Evolutionary conservation across 345 rosid species (phyloP), one percentile per base, ranked within the genome.

Genomic region (Acer campestre): DNA sequence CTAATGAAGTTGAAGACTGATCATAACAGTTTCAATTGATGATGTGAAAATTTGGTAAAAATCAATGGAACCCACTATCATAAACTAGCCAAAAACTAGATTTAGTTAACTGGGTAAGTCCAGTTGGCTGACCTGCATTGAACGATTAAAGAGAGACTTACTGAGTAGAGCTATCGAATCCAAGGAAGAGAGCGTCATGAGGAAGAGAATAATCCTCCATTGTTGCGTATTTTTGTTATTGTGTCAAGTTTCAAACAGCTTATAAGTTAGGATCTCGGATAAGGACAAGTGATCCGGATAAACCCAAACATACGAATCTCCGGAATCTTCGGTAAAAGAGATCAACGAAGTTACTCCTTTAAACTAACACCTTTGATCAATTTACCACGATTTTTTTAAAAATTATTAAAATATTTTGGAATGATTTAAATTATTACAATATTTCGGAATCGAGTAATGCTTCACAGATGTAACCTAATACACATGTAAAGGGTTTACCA

Each of bases 111-210:
- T 23, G 76, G 70, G 68, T 11, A 48, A 44, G 14, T 3, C 61
- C 42, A 23, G 77, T 67, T 67, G 16, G 29, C 3, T n/a, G 49
- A 55, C 10, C 27, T 71, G 4, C 51, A 69, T 29, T 67, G 61
- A 73, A 74, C 13, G 56, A 42, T 3, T 20, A 53, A 67, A 29
- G 58, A 51, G 29, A 38, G 76, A 83, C 85, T 80, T 88, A 93
- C 98, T 93, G 99, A 6, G 98, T 94, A 42, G 99, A 96, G 81
- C 93, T 85, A 66, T 96, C 99, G 79, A 96, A 79, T 25, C 99
- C 99, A 22, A 96, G 94, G 84, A 94, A 96, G 62, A 94, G 85
- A 59, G 97, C 86, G 78, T 82, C 98, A 0, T 70, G 73, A 67
- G 96, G 98, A 81, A 91, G 92, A 79, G 89, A 79, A 3, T 70